These are phyloP conservation scores for Fistulifera pelliculosa DNA, from an alignment of 108 stramenopile genomes.

Conservation along the genomic window DNA sequence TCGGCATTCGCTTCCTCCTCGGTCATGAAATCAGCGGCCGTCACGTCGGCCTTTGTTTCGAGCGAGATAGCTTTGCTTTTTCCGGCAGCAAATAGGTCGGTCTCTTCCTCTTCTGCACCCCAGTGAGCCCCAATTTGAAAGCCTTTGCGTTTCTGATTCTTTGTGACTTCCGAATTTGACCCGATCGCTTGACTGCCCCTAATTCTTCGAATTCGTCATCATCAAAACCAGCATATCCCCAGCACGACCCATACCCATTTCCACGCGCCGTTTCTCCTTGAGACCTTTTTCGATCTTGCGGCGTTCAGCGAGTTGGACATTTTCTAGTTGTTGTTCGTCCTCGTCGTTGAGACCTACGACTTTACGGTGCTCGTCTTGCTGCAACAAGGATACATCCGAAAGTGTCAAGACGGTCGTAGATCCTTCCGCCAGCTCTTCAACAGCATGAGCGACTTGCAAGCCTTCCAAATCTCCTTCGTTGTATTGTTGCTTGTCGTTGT, in stretches of 20 bases:
- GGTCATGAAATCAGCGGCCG: conserved; percentile 75
- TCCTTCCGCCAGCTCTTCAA: conserved; percentile 44
- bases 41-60: conserved; percentile 31
- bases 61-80: conserved; percentile 57
- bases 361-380: conserved; percentile 12
- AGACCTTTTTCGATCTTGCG: conserved; percentile 37
- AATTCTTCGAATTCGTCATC: conserved; percentile 89
- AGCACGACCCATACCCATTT: conserved; percentile 70
- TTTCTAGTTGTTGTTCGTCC: conserved; percentile 47
- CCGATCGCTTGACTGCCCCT: conserved; percentile 48
- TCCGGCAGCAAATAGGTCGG: conserved; percentile 33
- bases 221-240: conserved; percentile 90
- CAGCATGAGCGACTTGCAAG: conserved; percentile 53
- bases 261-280: conserved; percentile 52
- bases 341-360: conserved; percentile 33
- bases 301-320: conserved; percentile 36
- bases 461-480: conserved; percentile 50
- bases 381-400: conserved; percentile 50
- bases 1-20: conserved; percentile 49
- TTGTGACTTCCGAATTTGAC: conserved; percentile 2
- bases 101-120: conserved; percentile 17
- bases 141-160: conserved; percentile 16
- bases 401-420: conserved; percentile 65
- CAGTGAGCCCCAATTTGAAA: conserved; percentile 47
- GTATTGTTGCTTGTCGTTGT: conserved; percentile 21